A percentile compares a stretch with the other conserved stretches of the same genome.
These are phyloP conservation scores for Cymbopogon flexuosus DNA, from an alignment of 202 grass and related monocot species.

Conservation along the genomic window DNA sequence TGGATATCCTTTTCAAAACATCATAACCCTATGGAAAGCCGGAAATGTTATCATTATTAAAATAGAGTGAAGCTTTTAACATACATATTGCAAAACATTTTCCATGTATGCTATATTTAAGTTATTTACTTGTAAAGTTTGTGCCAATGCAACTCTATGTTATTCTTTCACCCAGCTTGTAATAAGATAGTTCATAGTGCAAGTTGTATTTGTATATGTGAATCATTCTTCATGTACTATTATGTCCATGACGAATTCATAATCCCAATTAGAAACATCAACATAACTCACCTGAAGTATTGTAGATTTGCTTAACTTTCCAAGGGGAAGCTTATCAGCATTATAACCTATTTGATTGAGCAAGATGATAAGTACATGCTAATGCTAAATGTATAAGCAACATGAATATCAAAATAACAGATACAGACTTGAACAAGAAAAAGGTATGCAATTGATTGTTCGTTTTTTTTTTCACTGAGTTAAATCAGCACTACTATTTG, in stretches of 20 bases:
- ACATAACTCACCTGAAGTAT: slow-evolving; percentile 70
- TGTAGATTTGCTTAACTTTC: slow-evolving; percentile 91
- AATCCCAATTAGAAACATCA: slow-evolving; percentile 1
- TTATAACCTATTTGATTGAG: slow-evolving; percentile 66
- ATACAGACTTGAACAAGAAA: slow-evolving; percentile 13
- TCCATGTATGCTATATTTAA: background rate
- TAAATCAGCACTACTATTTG: slow-evolving; percentile 10
- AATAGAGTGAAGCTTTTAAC: background rate
- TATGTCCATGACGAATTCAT: slow-evolving; percentile 3
- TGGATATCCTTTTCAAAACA: slow-evolving; percentile 80
- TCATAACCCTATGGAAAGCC: slow-evolving; percentile 70
- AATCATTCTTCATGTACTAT: slow-evolving; percentile 3
- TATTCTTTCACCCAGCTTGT: background rate
- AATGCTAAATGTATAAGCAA: slow-evolving; percentile 14
- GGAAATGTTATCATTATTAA: slow-evolving; percentile 32
- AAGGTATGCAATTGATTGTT: background rate
- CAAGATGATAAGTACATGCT: slow-evolving; percentile 34
- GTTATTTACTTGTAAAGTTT: background rate
- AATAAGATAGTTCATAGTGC: background rate
- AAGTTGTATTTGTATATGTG: slow-evolving; percentile 24
- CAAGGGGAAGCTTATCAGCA: slow-evolving; percentile 94
- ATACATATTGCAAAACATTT: background rate
- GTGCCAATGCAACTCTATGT: background rate
- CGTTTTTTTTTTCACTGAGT: background rate
- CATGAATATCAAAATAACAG: background rate